Evolutionary conservation across 345 rosid genomes (phyloP).

Genomic region (Lagerstroemia speciosa): DNA sequence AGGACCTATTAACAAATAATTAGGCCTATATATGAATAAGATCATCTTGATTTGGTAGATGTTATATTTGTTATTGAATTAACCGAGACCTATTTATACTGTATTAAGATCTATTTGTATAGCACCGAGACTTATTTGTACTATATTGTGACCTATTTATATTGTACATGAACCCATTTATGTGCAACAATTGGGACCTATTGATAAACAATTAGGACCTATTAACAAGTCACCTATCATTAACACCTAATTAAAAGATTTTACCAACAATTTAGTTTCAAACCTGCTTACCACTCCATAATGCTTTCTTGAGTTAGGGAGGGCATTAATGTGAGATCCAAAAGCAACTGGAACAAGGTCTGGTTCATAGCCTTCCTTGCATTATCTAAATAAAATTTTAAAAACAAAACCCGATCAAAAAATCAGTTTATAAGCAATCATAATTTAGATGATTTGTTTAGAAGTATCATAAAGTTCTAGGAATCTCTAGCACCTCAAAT

Average conservation of each 20-base stretch:
- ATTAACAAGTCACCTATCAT: neutral
- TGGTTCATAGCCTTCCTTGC: conserved; percentile 69
- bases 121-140: too few relatives aligned
- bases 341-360: conserved; percentile 68
- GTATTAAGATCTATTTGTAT: too few relatives aligned
- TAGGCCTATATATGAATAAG: too few relatives aligned
- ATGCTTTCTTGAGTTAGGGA: conserved; percentile 89
- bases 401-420: neutral
- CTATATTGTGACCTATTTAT: too few relatives aligned
- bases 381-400: neutral
- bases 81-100: too few relatives aligned
- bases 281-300: conserved; percentile 93
- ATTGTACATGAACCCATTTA: too few relatives aligned
- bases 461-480: neutral
- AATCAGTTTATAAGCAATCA: neutral
- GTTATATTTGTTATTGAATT: too few relatives aligned
- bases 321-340: conserved; percentile 95
- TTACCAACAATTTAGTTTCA: neutral
- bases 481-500: neutral
- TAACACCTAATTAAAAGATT: neutral
- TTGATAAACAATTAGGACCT: too few relatives aligned
- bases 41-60: too few relatives aligned
- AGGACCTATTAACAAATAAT: too few relatives aligned
- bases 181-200: too few relatives aligned
- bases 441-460: neutral